Conservation (phyloP, 495 filamentous ascomycete species). For the Apodospora peruviana region DNA sequence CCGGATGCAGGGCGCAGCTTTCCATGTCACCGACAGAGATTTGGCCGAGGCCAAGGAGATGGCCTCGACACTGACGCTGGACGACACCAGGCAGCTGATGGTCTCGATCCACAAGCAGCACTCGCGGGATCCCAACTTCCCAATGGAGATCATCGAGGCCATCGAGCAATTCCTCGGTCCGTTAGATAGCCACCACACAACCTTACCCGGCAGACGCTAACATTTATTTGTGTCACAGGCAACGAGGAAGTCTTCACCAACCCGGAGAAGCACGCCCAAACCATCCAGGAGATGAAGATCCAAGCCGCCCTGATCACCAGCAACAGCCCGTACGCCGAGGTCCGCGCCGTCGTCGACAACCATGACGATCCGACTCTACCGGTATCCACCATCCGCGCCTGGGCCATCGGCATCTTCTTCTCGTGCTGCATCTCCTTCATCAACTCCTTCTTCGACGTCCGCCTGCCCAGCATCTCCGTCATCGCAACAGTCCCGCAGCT, state of each 20-base stretch:
- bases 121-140: conserved; percentile 31
- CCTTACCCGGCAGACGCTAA: neutral
- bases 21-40: conserved; percentile 29
- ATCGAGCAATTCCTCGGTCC: conserved; percentile 23
- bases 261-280: conserved; percentile 29
- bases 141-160: conserved; percentile 25
- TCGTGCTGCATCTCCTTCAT: conserved; percentile 31
- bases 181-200: no score
- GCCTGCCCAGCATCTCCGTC: conserved; percentile 32
- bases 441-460: conserved; percentile 38
- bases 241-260: conserved; percentile 30
- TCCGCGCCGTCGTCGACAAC: conserved; percentile 45
- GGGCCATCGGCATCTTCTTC: conserved; percentile 35
- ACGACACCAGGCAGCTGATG: conserved; percentile 25
- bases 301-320: conserved; percentile 37
- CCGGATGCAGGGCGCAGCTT: neutral
- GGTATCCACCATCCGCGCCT: conserved; percentile 33
- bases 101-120: conserved; percentile 19
- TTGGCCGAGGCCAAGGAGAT: conserved; percentile 27
- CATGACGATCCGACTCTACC: conserved; percentile 36
- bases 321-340: conserved; percentile 44
- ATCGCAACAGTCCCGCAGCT: conserved; percentile 32
- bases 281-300: conserved; percentile 39
- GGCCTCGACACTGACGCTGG: conserved; percentile 26
- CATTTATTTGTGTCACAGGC: neutral